These are phyloP conservation scores for Fusarium humuli DNA, from an alignment of 2,329 filamentous ascomycete genomes.

Conservation along the genomic window DNA sequence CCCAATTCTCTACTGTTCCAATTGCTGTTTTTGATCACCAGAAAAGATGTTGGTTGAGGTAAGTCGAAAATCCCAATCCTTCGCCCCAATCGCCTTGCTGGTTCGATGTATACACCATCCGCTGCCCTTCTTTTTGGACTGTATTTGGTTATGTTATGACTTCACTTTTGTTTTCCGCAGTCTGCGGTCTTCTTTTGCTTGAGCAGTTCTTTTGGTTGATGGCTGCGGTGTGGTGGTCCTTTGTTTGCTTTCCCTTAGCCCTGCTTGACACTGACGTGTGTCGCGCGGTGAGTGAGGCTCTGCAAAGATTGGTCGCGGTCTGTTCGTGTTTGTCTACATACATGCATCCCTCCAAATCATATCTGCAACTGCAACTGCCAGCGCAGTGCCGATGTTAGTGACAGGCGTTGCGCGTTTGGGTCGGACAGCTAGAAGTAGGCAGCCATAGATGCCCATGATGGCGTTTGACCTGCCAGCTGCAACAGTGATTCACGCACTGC, in stretches of 20 bases:
- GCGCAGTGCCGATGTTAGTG: slow-evolving; percentile 17
- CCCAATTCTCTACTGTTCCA: slow-evolving; percentile 13
- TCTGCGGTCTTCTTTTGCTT: not conserved
- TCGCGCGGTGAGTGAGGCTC: slow-evolving; percentile 29
- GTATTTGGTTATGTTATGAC: slow-evolving; percentile 9
- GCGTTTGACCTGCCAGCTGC: slow-evolving; percentile 15
- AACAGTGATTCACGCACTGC: slow-evolving; percentile 1
- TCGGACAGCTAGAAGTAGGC: slow-evolving; percentile 32
- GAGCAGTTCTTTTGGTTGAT: not conserved
- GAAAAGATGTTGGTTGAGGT: slow-evolving; percentile 54
- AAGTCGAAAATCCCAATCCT: slow-evolving; percentile 42
- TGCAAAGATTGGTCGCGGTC: slow-evolving; percentile 28
- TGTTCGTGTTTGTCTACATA: slow-evolving; percentile 8
- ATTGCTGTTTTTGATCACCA: slow-evolving; percentile 22
- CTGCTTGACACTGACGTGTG: slow-evolving; percentile 26
- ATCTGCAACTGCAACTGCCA: slow-evolving; percentile 11
- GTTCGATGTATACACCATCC: slow-evolving; percentile 15
- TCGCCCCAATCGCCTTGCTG: slow-evolving; percentile 18
- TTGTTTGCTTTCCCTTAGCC: not conserved
- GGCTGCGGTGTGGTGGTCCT: slow-evolving; percentile 17
- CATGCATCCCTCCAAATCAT: not conserved
- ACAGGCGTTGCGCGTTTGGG: slow-evolving; percentile 34
- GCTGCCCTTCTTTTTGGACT: slow-evolving; percentile 15
- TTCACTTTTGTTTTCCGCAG: not conserved
- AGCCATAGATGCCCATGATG: slow-evolving; percentile 22